Conservation (phyloP, 1,139 yeast species). For the Meyerozyma athensensis region DNA sequence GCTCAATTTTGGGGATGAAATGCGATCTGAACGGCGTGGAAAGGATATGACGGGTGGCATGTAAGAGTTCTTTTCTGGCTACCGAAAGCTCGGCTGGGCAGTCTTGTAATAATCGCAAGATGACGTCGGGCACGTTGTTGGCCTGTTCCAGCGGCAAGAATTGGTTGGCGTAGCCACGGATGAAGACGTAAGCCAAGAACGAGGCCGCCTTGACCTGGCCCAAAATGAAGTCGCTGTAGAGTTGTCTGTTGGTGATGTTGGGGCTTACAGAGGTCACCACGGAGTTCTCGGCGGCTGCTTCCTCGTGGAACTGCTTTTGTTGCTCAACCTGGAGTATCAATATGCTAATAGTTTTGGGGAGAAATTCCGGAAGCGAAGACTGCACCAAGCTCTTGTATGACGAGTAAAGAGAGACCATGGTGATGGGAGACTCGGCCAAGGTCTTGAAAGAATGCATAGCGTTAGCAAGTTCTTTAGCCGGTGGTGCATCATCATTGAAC, state of each 20-base stretch:
- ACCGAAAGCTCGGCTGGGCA: constrained; percentile 95
- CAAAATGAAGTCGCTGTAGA: constrained; percentile 82
- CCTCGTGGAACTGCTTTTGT: constrained; percentile 40
- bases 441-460: constrained; percentile 85
- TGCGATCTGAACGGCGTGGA: constrained; percentile 82
- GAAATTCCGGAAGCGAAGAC: constrained; percentile 66
- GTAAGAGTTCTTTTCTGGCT: constrained; percentile 87
- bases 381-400: constrained; percentile 76
- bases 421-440: constrained; percentile 93
- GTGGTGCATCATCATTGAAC: constrained; percentile 31
- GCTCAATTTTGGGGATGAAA: constrained; percentile 81
- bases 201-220: constrained; percentile 99
- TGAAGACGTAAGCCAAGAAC: constrained; percentile 84
- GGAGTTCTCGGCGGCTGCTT: constrained; percentile 56
- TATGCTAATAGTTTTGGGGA: constrained; percentile 78
- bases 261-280: constrained; percentile 54
- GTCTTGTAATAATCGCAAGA: constrained; percentile 81
- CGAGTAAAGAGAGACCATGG: constrained; percentile 87
- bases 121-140: constrained; percentile 75
- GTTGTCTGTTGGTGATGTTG: constrained; percentile 69
- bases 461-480: constrained; percentile 39
- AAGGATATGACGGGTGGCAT: constrained; percentile 89
- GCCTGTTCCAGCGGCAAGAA: constrained; percentile 61
- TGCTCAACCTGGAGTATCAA: constrained; percentile 68
- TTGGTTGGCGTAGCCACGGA: constrained; percentile 75